phyloP scores from a whole-genome alignment of 2,329 filamentous ascomycete genomes.

The Pyrenochaeta sp. region DNA sequence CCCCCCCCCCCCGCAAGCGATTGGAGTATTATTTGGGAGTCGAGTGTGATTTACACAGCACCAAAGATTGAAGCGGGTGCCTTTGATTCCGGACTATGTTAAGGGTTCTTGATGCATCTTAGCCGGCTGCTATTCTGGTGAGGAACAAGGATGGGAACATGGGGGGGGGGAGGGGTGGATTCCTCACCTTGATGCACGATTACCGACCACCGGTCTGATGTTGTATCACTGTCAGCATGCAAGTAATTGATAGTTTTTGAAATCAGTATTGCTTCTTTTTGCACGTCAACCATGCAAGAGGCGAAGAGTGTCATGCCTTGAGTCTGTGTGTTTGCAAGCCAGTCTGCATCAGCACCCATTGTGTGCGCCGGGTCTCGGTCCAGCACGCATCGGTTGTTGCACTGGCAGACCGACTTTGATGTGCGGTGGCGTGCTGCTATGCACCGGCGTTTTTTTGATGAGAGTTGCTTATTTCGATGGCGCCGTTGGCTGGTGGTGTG shows the following conservation, averaged over 20 bases:
- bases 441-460: background rate
- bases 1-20: too few species aligned
- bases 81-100: background rate
- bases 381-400: too few species aligned
- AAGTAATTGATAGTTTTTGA: background rate
- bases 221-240: background rate
- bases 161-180: background rate
- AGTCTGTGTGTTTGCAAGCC: too few species aligned
- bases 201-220: background rate
- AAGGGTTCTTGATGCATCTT: background rate
- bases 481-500: background rate
- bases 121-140: background rate
- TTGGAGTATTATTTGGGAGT: background rate
- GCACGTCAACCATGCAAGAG: too few species aligned
- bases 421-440: background rate
- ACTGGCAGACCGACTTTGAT: background rate
- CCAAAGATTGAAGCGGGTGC: background rate
- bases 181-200: slow-evolving; percentile 2
- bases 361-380: too few species aligned
- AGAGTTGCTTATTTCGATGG: background rate
- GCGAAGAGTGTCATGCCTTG: too few species aligned
- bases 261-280: background rate
- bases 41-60: background rate
- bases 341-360: background rate
- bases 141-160: background rate